These are phyloP conservation scores for Strobilomyces dryophilus DNA, from an alignment of 768 basidiomycete species.

Conservation along the genomic window DNA sequence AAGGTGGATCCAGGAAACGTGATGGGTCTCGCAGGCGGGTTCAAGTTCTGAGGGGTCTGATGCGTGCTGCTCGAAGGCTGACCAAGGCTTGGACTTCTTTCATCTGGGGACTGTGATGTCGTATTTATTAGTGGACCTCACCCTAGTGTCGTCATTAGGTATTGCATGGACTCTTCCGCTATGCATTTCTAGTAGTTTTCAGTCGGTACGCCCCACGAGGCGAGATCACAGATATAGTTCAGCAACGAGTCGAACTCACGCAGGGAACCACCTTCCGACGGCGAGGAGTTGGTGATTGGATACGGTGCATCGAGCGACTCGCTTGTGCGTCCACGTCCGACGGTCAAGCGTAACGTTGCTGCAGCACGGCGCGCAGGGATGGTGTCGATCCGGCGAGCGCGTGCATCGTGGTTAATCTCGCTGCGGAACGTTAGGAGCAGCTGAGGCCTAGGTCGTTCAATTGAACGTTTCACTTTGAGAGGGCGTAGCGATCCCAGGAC, in stretches of 20 bases:
- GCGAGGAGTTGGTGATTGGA: background rate
- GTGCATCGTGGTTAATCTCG: slow-evolving; percentile 28
- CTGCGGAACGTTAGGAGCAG: background rate
- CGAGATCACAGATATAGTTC: background rate
- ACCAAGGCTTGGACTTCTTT: background rate
- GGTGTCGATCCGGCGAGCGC: slow-evolving; percentile 15
- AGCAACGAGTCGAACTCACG: background rate
- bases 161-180: background rate
- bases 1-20: slow-evolving; percentile 52
- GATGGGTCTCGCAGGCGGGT: slow-evolving; percentile 68
- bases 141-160: background rate
- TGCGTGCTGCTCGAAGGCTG: background rate
- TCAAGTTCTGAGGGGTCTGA: slow-evolving; percentile 40
- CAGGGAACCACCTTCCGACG: background rate
- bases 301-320: background rate
- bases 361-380: slow-evolving; percentile 10
- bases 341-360: background rate
- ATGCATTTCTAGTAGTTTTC: background rate
- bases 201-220: background rate
- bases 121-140: background rate
- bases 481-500: slow-evolving; percentile 11
- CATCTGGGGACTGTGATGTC: slow-evolving; percentile 2
- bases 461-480: background rate
- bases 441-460: background rate
- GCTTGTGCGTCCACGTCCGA: slow-evolving; percentile 1